Percentiles rank a stretch among this genome's conserved stretches.
Conservation (phyloP, 2,329 filamentous ascomycete genomes). For the Colletotrichum truncatum region DNA sequence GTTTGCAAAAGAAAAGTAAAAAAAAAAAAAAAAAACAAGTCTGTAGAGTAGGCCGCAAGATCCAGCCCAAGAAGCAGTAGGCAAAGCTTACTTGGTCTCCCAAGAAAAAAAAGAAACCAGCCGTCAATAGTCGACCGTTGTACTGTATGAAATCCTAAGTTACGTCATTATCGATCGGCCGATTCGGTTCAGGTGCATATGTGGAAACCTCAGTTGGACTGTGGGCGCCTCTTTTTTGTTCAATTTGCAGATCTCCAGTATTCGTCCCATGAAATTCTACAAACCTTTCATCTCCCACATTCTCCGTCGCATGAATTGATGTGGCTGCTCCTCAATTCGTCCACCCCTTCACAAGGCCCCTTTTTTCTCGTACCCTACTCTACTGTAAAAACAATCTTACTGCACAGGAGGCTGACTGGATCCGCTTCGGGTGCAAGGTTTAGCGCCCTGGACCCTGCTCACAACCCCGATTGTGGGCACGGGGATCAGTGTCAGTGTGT, state of each 20-base stretch:
- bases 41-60: no score
- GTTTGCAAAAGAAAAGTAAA: no score
- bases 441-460: constrained; percentile 26
- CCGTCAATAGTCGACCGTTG: no score
- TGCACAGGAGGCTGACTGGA: constrained; percentile 16
- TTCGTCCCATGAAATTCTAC: not conserved
- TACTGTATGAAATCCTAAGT: no score
- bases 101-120: no score
- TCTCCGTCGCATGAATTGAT: constrained; percentile 7
- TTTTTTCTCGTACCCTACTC: not conserved
- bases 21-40: no score
- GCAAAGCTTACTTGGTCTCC: no score
- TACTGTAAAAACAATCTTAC: constrained; percentile 17
- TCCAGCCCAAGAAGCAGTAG: no score
- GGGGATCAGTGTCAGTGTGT: constrained; percentile 22
- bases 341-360: not conserved
- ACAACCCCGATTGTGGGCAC: constrained; percentile 24
- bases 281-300: constrained; percentile 16
- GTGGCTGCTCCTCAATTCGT: not conserved
- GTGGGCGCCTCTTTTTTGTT: not conserved
- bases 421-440: constrained; percentile 7
- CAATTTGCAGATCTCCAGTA: not conserved
- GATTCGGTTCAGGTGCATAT: not conserved
- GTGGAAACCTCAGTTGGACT: not conserved
- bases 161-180: not conserved